Percentiles rank a stretch among this genome's conserved stretches.
These are phyloP conservation scores for Pythium folliculosum DNA, from an alignment of 352 stramenopile genomes.

Conservation along the genomic window DNA sequence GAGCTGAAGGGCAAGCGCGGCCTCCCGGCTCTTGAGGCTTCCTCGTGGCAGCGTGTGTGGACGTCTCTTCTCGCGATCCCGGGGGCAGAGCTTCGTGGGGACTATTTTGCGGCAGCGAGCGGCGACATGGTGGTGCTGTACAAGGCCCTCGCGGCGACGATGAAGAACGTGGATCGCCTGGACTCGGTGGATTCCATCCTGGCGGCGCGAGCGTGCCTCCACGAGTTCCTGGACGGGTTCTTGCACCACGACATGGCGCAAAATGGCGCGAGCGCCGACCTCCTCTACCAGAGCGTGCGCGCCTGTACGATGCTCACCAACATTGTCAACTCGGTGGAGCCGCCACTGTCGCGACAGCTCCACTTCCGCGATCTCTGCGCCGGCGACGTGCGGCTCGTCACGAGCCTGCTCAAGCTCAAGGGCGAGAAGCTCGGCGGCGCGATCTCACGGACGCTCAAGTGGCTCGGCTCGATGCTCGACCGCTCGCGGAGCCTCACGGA, in stretches of 20 bases:
- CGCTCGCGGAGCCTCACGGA: slow-evolving; percentile 50
- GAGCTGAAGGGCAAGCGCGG: slow-evolving; percentile 33
- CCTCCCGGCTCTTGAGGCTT: slow-evolving; percentile 22
- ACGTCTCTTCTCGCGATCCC: slow-evolving; percentile 5
- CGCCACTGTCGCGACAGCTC: slow-evolving; percentile 11
- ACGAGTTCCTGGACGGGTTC: slow-evolving; percentile 27
- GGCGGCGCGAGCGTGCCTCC: slow-evolving; percentile 11
- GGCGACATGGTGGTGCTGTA: slow-evolving; percentile 20
- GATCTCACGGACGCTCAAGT: slow-evolving; percentile 72
- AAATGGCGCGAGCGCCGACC: slow-evolving; percentile 22
- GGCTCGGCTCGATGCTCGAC: slow-evolving; percentile 78
- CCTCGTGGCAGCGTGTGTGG: slow-evolving; percentile 13
- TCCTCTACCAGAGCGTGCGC: slow-evolving; percentile 59
- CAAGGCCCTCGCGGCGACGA: slow-evolving; percentile 19
- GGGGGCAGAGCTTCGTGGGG: not conserved
- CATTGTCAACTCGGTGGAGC: slow-evolving; percentile 46
- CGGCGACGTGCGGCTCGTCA: slow-evolving; percentile 47
- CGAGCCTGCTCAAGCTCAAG: slow-evolving; percentile 41
- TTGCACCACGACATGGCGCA: not conserved
- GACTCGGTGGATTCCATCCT: slow-evolving; percentile 14
- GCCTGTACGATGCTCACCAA: slow-evolving; percentile 67
- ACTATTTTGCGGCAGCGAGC: not conserved
- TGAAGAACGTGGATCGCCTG: slow-evolving; percentile 24
- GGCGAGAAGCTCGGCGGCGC: slow-evolving; percentile 29
- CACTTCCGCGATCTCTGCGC: slow-evolving; percentile 53